phyloP scores from a whole-genome alignment of 129 eudicot species.

The Rutidosis leptorrhynchoides region DNA sequence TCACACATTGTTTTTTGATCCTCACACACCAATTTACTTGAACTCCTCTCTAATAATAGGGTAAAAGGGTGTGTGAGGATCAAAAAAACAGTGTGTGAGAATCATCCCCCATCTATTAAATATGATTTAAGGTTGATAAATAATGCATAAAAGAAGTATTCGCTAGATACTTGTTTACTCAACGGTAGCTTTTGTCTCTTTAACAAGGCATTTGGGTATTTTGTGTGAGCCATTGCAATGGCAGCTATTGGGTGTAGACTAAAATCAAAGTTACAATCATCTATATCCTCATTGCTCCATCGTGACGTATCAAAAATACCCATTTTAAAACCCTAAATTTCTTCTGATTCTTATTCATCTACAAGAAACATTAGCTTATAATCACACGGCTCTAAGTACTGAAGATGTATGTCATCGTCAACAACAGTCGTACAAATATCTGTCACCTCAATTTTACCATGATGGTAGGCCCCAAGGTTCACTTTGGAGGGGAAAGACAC shows the following conservation, averaged over 20 bases:
- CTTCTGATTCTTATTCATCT: slow-evolving; percentile 8
- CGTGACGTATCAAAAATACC: slow-evolving; percentile 28
- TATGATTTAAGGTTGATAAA: no score
- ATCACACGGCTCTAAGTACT: slow-evolving; percentile 2
- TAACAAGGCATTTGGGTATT: background rate
- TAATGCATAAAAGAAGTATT: no score
- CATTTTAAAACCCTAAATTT: slow-evolving; percentile 20
- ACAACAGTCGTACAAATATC: slow-evolving; percentile 9
- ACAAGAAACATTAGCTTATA: slow-evolving; percentile 4
- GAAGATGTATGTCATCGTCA: background rate
- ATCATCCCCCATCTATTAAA: no score
- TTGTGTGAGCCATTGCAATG: slow-evolving; percentile 14
- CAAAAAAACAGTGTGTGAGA: no score
- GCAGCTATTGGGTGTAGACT: slow-evolving; percentile 28
- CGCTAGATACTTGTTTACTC: background rate
- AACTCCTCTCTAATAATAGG: no score
- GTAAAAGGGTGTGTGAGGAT: no score
- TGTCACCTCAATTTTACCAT: slow-evolving; percentile 37
- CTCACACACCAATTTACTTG: no score
- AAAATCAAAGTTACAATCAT: slow-evolving; percentile 28
- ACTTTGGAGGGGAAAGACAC: slow-evolving; percentile 86
- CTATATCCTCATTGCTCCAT: slow-evolving; percentile 11
- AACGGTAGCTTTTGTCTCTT: background rate
- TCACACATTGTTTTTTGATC: no score
- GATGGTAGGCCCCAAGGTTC: slow-evolving; percentile 96